Evolutionary conservation across 2,329 filamentous ascomycete species (phyloP).

Genomic region (Colletotrichum sp.): DNA sequence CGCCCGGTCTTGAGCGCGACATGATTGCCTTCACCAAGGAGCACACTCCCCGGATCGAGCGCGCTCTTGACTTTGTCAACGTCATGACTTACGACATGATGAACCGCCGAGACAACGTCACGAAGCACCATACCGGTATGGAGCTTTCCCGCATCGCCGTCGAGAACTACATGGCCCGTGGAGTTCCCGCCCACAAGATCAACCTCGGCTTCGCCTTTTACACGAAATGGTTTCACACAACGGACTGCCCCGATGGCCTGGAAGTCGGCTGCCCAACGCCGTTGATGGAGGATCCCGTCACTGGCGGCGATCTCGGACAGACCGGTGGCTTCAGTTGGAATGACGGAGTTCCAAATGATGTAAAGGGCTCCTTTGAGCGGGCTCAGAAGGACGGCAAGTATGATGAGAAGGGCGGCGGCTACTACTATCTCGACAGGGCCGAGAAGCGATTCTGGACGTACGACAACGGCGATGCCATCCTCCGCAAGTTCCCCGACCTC

Average conservation of each 20-base stretch:
- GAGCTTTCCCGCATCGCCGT: conserved; percentile 58
- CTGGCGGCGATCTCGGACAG: conserved; percentile 62
- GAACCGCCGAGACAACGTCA: conserved; percentile 70
- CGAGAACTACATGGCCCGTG: conserved; percentile 63
- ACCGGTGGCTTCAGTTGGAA: conserved; percentile 67
- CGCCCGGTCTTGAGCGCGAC: conserved; percentile 67
- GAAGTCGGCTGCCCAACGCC: conserved; percentile 61
- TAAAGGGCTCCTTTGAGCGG: conserved; percentile 61
- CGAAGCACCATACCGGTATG: conserved; percentile 71
- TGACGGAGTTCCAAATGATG: conserved; percentile 56
- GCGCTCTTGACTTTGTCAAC: conserved; percentile 70
- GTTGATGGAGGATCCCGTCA: conserved; percentile 61
- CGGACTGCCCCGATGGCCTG: conserved; percentile 40
- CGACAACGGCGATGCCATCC: conserved; percentile 67
- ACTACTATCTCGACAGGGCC: conserved; percentile 70
- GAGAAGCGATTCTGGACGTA: conserved; percentile 75
- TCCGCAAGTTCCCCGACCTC: conserved; percentile 65
- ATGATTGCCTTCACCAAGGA: conserved; percentile 70
- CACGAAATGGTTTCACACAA: conserved; percentile 67
- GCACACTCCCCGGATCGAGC: conserved; percentile 63
- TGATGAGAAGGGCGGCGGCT: conserved; percentile 64
- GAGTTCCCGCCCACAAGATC: conserved; percentile 55
- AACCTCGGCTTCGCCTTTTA: conserved; percentile 73
- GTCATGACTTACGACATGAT: conserved; percentile 74
- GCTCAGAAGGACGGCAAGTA: conserved; percentile 59